Conservation (phyloP, 305 asterid genomes). For the Fraxinus albicans region DNA sequence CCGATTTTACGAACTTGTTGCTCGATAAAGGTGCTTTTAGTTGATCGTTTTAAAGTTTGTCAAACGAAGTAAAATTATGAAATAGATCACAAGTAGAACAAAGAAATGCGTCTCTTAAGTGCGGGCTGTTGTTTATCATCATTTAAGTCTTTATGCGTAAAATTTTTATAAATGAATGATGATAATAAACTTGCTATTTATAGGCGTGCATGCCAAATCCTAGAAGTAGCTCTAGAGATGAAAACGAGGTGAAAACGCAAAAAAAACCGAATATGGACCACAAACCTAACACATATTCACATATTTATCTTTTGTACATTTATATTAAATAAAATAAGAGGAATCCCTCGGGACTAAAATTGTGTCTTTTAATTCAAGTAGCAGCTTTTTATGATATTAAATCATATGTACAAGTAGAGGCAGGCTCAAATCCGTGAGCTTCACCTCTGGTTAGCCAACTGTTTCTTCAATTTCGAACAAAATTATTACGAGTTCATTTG, state of each 20-base stretch:
- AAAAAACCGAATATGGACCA: no score
- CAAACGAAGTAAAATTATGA: neutral
- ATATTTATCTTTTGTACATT: no score
- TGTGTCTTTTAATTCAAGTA: conserved; percentile 10
- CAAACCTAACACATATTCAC: no score
- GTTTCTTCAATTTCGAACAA: conserved; percentile 3
- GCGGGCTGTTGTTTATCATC: no score
- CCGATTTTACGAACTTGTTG: neutral
- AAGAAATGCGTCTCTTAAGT: no score
- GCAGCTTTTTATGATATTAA: conserved; percentile 29
- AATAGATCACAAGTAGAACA: no score
- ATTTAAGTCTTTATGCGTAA: no score
- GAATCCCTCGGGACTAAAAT: neutral
- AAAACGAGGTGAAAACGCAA: no score
- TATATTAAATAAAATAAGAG: neutral
- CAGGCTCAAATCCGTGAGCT: conserved; percentile 10
- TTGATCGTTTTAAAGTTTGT: neutral
- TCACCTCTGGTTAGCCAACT: neutral
- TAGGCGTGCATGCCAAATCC: no score
- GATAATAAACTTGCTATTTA: no score
- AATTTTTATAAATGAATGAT: no score
- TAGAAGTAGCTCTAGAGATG: no score
- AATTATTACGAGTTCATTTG: neutral
- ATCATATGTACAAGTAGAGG: neutral
- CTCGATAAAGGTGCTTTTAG: neutral